Evolutionary conservation across 2,329 filamentous ascomycete genomes (phyloP).

Genomic region (Pyrenochaeta sp.): DNA sequence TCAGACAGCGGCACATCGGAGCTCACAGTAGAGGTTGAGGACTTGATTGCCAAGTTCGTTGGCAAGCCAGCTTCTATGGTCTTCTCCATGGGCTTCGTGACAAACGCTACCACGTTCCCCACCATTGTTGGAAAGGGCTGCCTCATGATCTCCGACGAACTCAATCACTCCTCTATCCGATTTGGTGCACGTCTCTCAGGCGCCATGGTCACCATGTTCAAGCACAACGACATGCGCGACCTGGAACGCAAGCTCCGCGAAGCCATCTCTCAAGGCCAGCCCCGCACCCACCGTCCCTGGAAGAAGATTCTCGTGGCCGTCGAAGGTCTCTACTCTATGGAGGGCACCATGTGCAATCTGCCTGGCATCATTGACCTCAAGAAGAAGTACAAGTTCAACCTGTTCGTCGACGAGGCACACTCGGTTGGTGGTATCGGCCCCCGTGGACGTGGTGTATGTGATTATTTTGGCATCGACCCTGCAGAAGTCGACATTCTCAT

Average conservation of each 20-base stretch:
- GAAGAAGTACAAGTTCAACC: constrained; percentile 94
- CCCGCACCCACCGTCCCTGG: constrained; percentile 97
- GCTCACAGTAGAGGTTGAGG: constrained; percentile 87
- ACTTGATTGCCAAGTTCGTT: constrained; percentile 87
- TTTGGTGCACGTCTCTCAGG: constrained; percentile 93
- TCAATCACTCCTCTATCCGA: constrained; percentile 97
- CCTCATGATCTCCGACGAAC: constrained; percentile 93
- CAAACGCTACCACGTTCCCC: constrained; percentile 92
- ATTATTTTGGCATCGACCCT: constrained; percentile 94
- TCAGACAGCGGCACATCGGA: constrained; percentile 88
- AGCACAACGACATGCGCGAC: constrained; percentile 94
- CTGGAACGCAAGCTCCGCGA: constrained; percentile 88
- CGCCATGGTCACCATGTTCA: constrained; percentile 94
- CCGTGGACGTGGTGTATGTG: constrained; percentile 88
- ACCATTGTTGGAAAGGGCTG: constrained; percentile 92
- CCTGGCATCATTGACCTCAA: constrained; percentile 87
- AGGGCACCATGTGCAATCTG: constrained; percentile 98
- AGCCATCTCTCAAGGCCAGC: constrained; percentile 94
- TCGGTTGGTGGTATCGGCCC: constrained; percentile 93
- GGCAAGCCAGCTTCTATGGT: constrained; percentile 95
- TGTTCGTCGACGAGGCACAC: constrained; percentile 97
- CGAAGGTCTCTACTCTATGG: constrained; percentile 98
- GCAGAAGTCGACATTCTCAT: constrained; percentile 92
- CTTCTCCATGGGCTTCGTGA: constrained; percentile 99
- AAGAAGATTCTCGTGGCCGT: constrained; percentile 98